Percentiles rank a stretch among this genome's conserved stretches.
These are phyloP conservation scores for Carpinus fangiana DNA, from an alignment of 306 rosid species.

Conservation along the genomic window DNA sequence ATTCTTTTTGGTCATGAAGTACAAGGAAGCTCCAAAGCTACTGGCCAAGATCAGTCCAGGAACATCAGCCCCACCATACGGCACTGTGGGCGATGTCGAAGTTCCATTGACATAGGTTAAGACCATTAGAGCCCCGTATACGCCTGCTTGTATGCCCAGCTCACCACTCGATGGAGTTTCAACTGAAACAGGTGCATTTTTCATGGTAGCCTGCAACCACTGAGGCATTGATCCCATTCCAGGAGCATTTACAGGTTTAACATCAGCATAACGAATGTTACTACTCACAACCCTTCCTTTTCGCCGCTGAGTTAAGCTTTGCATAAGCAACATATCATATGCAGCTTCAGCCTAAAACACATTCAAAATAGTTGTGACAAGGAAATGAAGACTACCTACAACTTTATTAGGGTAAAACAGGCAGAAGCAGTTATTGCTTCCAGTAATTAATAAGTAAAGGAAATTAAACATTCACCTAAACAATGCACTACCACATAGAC, in stretches of 20 bases:
- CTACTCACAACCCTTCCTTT: constrained; percentile 84
- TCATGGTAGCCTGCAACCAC: constrained; percentile 71
- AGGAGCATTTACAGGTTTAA: constrained; percentile 69
- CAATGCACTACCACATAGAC: background rate
- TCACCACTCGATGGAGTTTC: constrained; percentile 77
- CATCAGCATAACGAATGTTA: constrained; percentile 86
- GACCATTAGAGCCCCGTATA: constrained; percentile 89
- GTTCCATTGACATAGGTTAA: constrained; percentile 74
- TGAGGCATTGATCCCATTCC: constrained; percentile 60
- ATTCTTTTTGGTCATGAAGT: constrained; percentile 90
- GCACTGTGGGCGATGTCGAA: constrained; percentile 45
- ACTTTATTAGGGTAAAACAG: constrained; percentile 13
- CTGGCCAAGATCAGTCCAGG: constrained; percentile 98
- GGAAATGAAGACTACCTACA: constrained; percentile 13
- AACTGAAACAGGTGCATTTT: constrained; percentile 65
- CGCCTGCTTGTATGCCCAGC: constrained; percentile 89
- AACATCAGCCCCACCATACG: constrained; percentile 78
- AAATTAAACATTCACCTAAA: background rate
- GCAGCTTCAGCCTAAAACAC: constrained; percentile 85
- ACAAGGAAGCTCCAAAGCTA: constrained; percentile 98
- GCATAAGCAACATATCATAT: constrained; percentile 95
- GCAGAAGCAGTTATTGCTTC: background rate
- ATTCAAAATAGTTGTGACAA: constrained; percentile 16
- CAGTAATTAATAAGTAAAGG: background rate
- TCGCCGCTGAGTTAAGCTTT: constrained; percentile 86